Evolutionary conservation across 129 eudicot genomes (phyloP), one percentile per base, ranked within the genome.

Genomic region (Dittrichia graveolens): DNA sequence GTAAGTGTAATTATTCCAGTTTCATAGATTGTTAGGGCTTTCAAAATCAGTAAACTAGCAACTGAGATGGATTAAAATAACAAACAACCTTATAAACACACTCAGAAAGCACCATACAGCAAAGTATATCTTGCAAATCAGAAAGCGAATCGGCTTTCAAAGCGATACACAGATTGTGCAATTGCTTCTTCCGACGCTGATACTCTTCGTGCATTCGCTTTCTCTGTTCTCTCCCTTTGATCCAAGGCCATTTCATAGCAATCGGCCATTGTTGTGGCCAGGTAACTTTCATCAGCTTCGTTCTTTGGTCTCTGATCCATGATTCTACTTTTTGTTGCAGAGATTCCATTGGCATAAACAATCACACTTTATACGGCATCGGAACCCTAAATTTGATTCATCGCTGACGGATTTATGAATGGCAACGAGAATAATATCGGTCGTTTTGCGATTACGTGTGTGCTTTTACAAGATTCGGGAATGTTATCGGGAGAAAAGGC

Each of bases 51-150:
- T 0, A 12, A 44, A 12, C 1, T 11, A 18, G 5, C 14, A 6
- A 10, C 55, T 11, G 24, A 56, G 8, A 58, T 3, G n/a, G 16
- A 71, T 15, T 5, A 12, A 31, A 45, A 6, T 12, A 46, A 9
- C 15, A 65, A 0, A 72, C 75, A 3, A 95, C 99, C 99, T 95
- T 95, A 61, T 95, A 95, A 37, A 95, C 99, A 60, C 97, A 95
- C 69, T 95, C 99, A 55, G 99, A 88, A 38, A 95, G 94, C 45
- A 90, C 94, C 99, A 95, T 88, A 81, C 89, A 88, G 37, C 97
- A 95, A 2, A 95, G 81, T 54, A 95, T 79, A 34, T 95, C 99
- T 84, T 95, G 99, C 94, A 95, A 86, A 83, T 95, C 99, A 8
- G 91, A 52, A 8, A 95, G 50, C 0, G 96, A 86, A 56, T 95